Evolutionary conservation across 2,329 filamentous ascomycete genomes (phyloP).

Genomic region (Ophiostoma ulmi): DNA sequence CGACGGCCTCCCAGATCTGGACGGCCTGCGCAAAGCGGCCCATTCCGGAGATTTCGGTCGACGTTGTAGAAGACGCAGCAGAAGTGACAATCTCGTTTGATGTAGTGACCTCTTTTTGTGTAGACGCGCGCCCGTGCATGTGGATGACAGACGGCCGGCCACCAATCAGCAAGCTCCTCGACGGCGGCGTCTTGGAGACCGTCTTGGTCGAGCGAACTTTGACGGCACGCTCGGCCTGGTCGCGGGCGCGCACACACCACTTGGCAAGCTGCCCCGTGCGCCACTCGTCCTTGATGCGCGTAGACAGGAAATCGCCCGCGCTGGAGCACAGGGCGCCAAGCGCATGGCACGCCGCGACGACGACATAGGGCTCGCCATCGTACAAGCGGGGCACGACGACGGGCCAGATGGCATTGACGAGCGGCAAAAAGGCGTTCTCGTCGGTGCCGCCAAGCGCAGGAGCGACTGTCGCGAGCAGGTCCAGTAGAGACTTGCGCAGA

Average conservation of each 20-base stretch:
- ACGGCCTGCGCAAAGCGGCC: constrained; percentile 57
- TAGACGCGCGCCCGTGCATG: constrained; percentile 14
- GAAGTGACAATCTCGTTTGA: background rate
- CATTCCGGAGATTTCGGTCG: constrained; percentile 34
- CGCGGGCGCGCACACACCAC: constrained; percentile 37
- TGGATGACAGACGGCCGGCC: constrained; percentile 19
- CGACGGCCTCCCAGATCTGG: constrained; percentile 60
- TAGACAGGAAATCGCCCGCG: constrained; percentile 75
- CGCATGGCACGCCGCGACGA: constrained; percentile 63
- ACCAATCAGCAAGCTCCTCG: background rate
- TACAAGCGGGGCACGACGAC: constrained; percentile 65
- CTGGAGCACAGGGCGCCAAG: constrained; percentile 63
- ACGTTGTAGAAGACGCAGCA: constrained; percentile 21
- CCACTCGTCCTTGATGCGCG: constrained; percentile 72
- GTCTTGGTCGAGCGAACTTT: constrained; percentile 18
- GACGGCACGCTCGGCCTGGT: constrained; percentile 38
- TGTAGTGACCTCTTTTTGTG: background rate
- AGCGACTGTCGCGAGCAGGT: constrained; percentile 67
- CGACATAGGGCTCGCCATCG: constrained; percentile 63
- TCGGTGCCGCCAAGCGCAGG: constrained; percentile 67
- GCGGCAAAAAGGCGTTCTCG: constrained; percentile 77
- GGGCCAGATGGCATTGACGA: constrained; percentile 89
- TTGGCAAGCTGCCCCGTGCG: constrained; percentile 29
- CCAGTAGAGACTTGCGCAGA: constrained; percentile 71
- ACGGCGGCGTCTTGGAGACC: background rate